Evolutionary conservation across 2,329 filamentous ascomycete species (phyloP), one percentile per base, ranked within the genome.

Genomic region (Zasmidium cellare): DNA sequence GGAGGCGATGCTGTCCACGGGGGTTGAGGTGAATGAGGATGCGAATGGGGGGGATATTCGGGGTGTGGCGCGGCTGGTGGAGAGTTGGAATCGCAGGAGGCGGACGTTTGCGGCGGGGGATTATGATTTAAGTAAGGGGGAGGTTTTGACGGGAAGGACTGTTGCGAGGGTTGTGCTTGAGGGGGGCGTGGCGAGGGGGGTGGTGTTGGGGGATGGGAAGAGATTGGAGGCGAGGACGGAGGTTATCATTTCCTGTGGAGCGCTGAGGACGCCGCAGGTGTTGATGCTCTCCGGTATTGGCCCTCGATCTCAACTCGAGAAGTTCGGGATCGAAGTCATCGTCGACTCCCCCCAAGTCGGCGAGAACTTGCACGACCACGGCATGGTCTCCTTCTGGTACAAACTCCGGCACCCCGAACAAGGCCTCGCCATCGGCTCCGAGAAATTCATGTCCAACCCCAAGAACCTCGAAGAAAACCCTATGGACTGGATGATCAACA

Each of bases 241-340:
- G 23, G 41, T 52, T 31, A 52, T 58, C 23, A 16, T 77, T 24
- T 79, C 79, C 0, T 77, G 77, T 0, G 82, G 82, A 0, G 71
- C 82, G 2, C 73, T 83, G 53, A 76, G 78, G 57, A 81, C 79
- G 7, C 82, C 82, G 0, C 72, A 79, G 1, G 77, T 85, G 14
- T 75, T 85, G 1, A 77, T 84, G 59, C 73, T 74, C 11, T 84
- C 81, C 0, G 82, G 82, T 0, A 75, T 85, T 16, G 82, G 82
- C 0, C 74, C 77, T 9, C 74, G 72, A 51, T 67, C 72, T 0
- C 73, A 80, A 56, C 48, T 61, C 48, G 58, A 71, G 2, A 61
- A 74, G 5, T 67, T 76, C 28, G 76, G 73, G 11, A 81, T 84
- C 58, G 57, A 76, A 16, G 73, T 74, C 23, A 68, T 73, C n/a